Percentiles rank a stretch among this genome's conserved stretches.
Evolutionary conservation across 495 filamentous ascomycete genomes (phyloP).

Genomic region (Lasiosphaeria ovina): DNA sequence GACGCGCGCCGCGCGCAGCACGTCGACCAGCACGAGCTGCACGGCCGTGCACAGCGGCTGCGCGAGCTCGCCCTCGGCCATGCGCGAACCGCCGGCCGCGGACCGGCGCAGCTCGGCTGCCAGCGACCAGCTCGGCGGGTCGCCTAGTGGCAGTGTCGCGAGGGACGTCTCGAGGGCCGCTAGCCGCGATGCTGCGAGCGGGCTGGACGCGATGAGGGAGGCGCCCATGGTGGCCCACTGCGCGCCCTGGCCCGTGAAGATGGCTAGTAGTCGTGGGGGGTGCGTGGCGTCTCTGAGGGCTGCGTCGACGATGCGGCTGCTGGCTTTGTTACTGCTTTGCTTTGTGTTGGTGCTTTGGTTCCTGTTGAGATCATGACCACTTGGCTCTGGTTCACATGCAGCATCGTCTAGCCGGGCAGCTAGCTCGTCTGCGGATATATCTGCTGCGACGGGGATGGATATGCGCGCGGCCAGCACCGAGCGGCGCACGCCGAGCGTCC

Average conservation of each 20-base stretch:
- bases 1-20: conserved; percentile 44
- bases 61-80: conserved; percentile 36
- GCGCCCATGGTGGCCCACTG: conserved; percentile 22
- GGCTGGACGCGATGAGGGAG: conserved; percentile 2
- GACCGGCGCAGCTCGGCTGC: conserved; percentile 18
- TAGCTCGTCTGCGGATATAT: conserved; percentile 15
- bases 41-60: conserved; percentile 52
- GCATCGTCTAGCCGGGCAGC: neutral
- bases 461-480: conserved; percentile 33
- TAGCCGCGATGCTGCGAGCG: neutral
- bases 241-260: conserved; percentile 28
- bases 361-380: no score
- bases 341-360: no score
- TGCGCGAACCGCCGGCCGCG: conserved; percentile 13
- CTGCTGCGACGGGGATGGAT: conserved; percentile 24
- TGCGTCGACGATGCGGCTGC: neutral
- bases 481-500: conserved; percentile 33
- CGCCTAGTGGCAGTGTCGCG: conserved; percentile 3
- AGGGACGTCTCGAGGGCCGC: conserved; percentile 7
- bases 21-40: conserved; percentile 48
- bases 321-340: no score
- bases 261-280: neutral
- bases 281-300: neutral
- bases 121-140: conserved; percentile 25
- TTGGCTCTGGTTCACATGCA: no score